Evolutionary conservation across 768 basidiomycete genomes (phyloP).

Genomic region (Amanita rubescens): DNA sequence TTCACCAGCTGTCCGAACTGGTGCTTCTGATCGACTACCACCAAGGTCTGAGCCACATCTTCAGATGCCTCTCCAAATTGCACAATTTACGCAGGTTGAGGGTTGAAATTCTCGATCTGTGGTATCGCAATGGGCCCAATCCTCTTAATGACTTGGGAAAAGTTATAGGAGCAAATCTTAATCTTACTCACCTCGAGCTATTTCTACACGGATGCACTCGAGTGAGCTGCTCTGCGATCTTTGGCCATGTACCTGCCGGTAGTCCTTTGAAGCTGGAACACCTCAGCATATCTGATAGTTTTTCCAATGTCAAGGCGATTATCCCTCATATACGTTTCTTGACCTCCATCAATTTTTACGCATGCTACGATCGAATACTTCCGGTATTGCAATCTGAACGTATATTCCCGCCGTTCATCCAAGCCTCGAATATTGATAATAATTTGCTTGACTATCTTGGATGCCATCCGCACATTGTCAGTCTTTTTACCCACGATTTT

Average conservation of each 20-base stretch:
- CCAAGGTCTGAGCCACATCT: background rate
- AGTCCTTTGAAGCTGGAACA: background rate
- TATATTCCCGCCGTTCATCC: conserved; percentile 1
- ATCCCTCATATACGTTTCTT: background rate
- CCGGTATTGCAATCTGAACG: background rate
- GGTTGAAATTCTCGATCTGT: background rate
- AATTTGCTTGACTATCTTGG: background rate
- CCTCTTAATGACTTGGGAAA: background rate
- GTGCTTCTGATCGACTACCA: background rate
- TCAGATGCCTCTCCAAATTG: background rate
- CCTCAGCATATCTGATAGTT: conserved; percentile 1
- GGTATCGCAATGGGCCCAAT: background rate
- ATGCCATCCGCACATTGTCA: background rate
- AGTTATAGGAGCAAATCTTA: background rate
- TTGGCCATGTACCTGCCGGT: background rate
- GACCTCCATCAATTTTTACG: background rate
- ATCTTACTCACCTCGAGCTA: background rate
- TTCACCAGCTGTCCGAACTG: background rate
- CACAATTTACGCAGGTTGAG: background rate
- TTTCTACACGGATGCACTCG: background rate
- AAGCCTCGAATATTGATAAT: background rate
- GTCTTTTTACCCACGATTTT: background rate
- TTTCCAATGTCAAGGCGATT: background rate
- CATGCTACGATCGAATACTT: background rate
- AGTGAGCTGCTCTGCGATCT: background rate